Percentiles rank a stretch among this genome's conserved stretches.
Evolutionary conservation across 75 land plant genomes (phyloP).

Genomic region (Pinus tabuliformis): DNA sequence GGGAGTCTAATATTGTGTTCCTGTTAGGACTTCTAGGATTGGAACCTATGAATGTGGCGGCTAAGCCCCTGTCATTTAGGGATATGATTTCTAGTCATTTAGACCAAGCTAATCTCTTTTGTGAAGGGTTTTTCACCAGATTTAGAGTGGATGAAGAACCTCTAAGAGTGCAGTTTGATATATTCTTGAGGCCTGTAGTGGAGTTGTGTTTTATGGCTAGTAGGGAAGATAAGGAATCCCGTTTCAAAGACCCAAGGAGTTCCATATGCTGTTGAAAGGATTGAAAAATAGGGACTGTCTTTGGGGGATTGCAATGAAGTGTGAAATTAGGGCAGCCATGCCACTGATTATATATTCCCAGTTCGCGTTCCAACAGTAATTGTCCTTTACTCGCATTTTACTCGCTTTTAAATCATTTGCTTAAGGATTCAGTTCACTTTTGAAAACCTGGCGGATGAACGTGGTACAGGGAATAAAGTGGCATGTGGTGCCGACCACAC

Average conservation of each 20-base stretch:
- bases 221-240: not conserved
- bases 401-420: no score
- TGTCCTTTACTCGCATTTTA: no score
- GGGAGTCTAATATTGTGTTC: not conserved
- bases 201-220: not conserved
- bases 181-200: not conserved
- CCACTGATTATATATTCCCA: no score
- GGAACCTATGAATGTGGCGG: not conserved
- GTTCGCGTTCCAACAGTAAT: no score
- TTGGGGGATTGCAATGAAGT: no score
- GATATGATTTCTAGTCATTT: not conserved
- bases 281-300: no score
- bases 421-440: no score
- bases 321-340: no score
- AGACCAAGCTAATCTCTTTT: not conserved
- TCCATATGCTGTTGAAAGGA: not conserved
- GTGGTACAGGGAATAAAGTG: no score
- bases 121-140: not conserved
- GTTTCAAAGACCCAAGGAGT: not conserved
- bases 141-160: not conserved
- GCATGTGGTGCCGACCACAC: no score
- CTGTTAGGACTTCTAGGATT: not conserved
- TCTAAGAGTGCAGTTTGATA: not conserved
- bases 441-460: no score
- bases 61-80: not conserved